Base-by-base conservation (phyloP, 352 stramenopile species). In the Stramenopiles sp. region DNA sequence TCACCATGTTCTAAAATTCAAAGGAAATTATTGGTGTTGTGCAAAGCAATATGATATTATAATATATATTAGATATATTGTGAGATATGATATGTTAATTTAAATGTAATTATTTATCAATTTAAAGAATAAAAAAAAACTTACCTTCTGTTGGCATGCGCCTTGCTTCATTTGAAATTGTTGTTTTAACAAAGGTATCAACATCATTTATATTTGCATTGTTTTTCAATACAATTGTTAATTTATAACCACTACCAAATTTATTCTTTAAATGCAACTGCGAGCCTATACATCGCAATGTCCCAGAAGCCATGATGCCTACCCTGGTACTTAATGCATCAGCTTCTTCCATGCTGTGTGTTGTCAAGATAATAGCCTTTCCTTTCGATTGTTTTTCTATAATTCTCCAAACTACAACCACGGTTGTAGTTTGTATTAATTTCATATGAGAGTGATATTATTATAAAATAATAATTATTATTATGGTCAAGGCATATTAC, bases 301-400 rank as follows among this genome's bases (percentile, higher is more conserved):
- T 81, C 0, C 83, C 83, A 23, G 82, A 23, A 33, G 31, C 74
- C 83, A 85, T 85, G 74, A 85, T 85, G n/a, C 53, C 82, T 32
- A 85, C 83, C 6, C 82, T 38, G 30, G 80, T 80, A 32, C 80
- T 76, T 30, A 85, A 43, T 6, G 78, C n/a, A 13, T 85, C 83
- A 29, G 80, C 80, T 73, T 85, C 83, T 30, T 83, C 80, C 80
- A 85, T 84, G 27, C 31, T 76, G 7, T 84, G 81, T 43, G 81
- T 83, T 30, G 81, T 84, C 20, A 84, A 43, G 1, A 84, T 81
- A 53, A 53, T 53, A 53, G 38, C 38, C 38, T 53, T 53, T 53
- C 38, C 38, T 53, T 53, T 53, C 13, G 38, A 53, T 53, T 53
- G 38, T 53, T 53, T 53, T 53, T 53, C 38, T 53, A 53, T 53